Percentiles rank a stretch among this genome's conserved stretches.
Evolutionary conservation across 1,139 yeast species (phyloP).

Genomic region (Ogataea hybrid): DNA sequence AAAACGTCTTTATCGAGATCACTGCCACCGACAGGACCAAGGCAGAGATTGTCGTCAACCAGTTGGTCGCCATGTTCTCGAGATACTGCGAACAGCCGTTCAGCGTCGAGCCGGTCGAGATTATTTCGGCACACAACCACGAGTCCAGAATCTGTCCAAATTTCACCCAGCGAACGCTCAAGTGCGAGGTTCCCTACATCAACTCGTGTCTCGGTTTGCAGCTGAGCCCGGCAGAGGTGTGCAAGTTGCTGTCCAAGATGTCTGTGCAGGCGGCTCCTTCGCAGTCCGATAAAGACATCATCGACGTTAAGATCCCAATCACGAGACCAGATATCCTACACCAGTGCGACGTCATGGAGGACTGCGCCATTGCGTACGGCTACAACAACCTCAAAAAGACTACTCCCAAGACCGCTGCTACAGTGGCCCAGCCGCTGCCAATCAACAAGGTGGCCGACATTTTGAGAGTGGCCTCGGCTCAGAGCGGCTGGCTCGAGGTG

Average conservation of each 20-base stretch:
- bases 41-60: conserved; percentile 87
- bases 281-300: conserved; percentile 43
- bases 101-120: conserved; percentile 83
- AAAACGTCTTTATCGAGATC: conserved; percentile 86
- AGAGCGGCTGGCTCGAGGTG: conserved; percentile 95
- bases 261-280: conserved; percentile 66
- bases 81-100: conserved; percentile 76
- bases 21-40: conserved; percentile 96
- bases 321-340: conserved; percentile 96
- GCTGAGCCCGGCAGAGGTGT: conserved; percentile 65
- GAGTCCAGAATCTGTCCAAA: conserved; percentile 78
- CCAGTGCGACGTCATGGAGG: conserved; percentile 99
- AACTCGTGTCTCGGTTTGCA: conserved; percentile 88
- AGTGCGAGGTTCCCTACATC: conserved; percentile 81
- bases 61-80: conserved; percentile 93
- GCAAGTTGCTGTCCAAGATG: conserved; percentile 73
- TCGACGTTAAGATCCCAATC: conserved; percentile 80
- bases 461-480: conserved; percentile 85
- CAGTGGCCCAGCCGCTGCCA: conserved; percentile 86
- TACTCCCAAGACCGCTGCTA: conserved; percentile 74
- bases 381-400: conserved; percentile 84
- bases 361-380: conserved; percentile 96
- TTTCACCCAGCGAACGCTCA: conserved; percentile 61
- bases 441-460: conserved; percentile 90
- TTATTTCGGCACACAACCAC: conserved; percentile 79